Base-by-base conservation (phyloP, 2,329 filamentous ascomycete genomes). In the Pseudogymnoascus sp. region DNA sequence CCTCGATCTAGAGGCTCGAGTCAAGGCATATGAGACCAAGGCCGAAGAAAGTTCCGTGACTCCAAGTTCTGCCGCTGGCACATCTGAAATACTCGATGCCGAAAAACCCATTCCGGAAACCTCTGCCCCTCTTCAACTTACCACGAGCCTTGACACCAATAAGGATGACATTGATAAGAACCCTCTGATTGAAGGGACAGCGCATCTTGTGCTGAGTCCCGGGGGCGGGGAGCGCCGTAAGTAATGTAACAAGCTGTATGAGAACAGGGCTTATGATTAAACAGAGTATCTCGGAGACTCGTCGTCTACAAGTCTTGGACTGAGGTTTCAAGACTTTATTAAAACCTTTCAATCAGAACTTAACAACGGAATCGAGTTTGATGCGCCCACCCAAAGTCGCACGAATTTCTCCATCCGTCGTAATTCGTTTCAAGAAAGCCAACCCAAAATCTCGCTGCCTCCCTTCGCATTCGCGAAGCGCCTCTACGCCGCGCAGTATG, bases 401-500 rank as follows among this genome's bases (percentile, higher is more conserved):
- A 35, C 60, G n/a, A 50, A 43, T 20, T 59, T 43, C 25, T 57
- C 62, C 32, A 34, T 37, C 25, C 60, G 39, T 50, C 60, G 50
- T 22, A 32, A 54, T 30, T 54, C 43, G 25, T 54, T 54, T 54
- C 43, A 32, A 3, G 43, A 54, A 18, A 16, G 18, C 16, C 14
- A 60, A 4, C 54, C 39, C 11, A 54, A 39, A 11, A 39, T 62
- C 16, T 57, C 60, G 12, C 69, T 82, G 1, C 80, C 80, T 0
- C 79, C 79, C 0, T 73, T 77, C 9, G 77, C 81, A 32, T 76
- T 80, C 64, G 79, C 79, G 0, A 78, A 77, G 59, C 72, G 78
- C 12, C 71, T 80, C 1, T 81, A 79, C 62, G 73, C 74, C 28
- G 77, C 79, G 0, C 81, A 83, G 62, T 80, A 82, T 67, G 74